A percentile compares a stretch with the other conserved stretches of the same genome.
Evolutionary conservation across 2,329 filamentous ascomycete genomes (phyloP).

Genomic region (Xylariaceae sp.): DNA sequence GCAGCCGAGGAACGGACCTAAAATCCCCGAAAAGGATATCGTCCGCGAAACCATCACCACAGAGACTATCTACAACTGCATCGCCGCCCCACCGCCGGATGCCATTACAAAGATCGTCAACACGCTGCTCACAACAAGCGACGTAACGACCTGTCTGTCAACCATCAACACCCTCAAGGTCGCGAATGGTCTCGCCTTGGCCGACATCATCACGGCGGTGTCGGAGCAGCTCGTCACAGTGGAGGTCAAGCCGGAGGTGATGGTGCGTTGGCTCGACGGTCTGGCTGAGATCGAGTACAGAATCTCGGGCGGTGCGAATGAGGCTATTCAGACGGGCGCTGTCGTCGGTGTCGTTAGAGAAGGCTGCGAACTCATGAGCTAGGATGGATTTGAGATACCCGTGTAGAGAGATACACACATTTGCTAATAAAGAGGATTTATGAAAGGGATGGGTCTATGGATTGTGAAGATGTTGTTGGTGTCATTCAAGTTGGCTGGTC

Average conservation of each 20-base stretch:
- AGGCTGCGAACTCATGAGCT: slow-evolving; percentile 67
- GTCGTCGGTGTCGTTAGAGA: slow-evolving; percentile 82
- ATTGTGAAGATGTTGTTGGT: neutral
- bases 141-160: slow-evolving; percentile 82
- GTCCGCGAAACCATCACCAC: slow-evolving; percentile 76
- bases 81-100: slow-evolving; percentile 86
- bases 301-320: slow-evolving; percentile 79
- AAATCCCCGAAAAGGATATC: slow-evolving; percentile 58
- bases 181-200: slow-evolving; percentile 78
- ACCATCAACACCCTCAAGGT: slow-evolving; percentile 86
- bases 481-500: too few relatives aligned
- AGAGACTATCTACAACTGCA: slow-evolving; percentile 94
- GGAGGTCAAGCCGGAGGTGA: slow-evolving; percentile 79
- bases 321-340: slow-evolving; percentile 86
- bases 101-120: slow-evolving; percentile 81
- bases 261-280: slow-evolving; percentile 87
- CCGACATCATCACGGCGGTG: slow-evolving; percentile 85
- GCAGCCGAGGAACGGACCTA: slow-evolving; percentile 53
- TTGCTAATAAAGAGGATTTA: slow-evolving; percentile 1
- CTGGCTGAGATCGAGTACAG: slow-evolving; percentile 91
- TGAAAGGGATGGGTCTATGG: neutral
- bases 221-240: slow-evolving; percentile 76
- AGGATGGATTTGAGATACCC: slow-evolving; percentile 16
- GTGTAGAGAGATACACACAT: neutral
- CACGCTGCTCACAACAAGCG: slow-evolving; percentile 75